Percentiles rank a stretch among this genome's conserved stretches.
Conservation (phyloP, 2,329 filamentous ascomycete genomes). For the Colletotrichum agaves region DNA sequence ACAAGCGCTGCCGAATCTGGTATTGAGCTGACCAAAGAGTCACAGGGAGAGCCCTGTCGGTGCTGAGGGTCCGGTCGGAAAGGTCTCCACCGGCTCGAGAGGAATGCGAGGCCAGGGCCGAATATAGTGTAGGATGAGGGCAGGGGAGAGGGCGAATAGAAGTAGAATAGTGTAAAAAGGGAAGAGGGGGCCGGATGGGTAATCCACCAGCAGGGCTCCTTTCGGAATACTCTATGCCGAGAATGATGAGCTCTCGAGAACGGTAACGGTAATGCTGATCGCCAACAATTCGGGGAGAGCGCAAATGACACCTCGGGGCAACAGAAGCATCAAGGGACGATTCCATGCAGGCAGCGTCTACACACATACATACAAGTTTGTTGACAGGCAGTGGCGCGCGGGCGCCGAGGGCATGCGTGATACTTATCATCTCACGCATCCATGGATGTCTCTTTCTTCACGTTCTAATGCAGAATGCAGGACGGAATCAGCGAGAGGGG, state of each 20-base stretch:
- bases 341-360: background rate
- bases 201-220: conserved; percentile 20
- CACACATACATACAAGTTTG: background rate
- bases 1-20: conserved; percentile 24
- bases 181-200: conserved; percentile 15
- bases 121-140: conserved; percentile 5
- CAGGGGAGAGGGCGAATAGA: background rate
- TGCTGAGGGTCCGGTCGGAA: conserved; percentile 7
- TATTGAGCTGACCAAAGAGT: conserved; percentile 25
- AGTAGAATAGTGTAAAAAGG: conserved; percentile 11
- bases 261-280: conserved; percentile 29
- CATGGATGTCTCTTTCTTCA: background rate
- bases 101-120: conserved; percentile 8
- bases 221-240: background rate
- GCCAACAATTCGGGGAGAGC: conserved; percentile 10
- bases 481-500: background rate
- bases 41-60: conserved; percentile 17
- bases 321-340: background rate
- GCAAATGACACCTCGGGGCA: background rate
- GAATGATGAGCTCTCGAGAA: conserved; percentile 10
- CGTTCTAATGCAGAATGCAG: background rate
- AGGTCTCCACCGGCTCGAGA: conserved; percentile 17
- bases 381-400: background rate
- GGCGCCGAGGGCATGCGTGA: background rate
- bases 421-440: conserved; percentile 2